Evolutionary conservation across 805 yeast species (phyloP).

Genomic region (Saturnispora halmiae): DNA sequence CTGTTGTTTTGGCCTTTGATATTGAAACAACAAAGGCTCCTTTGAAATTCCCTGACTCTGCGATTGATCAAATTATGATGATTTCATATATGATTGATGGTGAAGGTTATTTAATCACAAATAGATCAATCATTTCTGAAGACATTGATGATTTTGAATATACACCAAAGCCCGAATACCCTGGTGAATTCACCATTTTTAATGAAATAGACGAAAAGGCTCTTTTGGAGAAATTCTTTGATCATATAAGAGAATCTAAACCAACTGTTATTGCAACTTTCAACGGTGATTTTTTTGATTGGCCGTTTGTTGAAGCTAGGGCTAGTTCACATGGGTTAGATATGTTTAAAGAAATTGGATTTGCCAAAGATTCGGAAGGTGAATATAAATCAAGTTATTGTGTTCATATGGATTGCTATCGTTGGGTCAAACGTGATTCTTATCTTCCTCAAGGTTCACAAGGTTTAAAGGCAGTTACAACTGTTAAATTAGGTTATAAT

Average conservation of each 20-base stretch:
- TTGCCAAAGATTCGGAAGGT: slow-evolving; percentile 78
- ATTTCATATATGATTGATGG: slow-evolving; percentile 99
- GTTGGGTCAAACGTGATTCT: slow-evolving; percentile 98
- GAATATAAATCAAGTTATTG: slow-evolving; percentile 90
- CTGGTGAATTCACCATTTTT: slow-evolving; percentile 81
- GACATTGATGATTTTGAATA: slow-evolving; percentile 97
- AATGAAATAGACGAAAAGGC: slow-evolving; percentile 83
- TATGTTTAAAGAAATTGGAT: slow-evolving; percentile 91
- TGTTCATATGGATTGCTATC: slow-evolving; percentile 92
- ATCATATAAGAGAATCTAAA: slow-evolving; percentile 74
- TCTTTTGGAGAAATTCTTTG: slow-evolving; percentile 68
- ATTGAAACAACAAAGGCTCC: slow-evolving; percentile 97
- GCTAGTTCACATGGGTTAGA: slow-evolving; percentile 75
- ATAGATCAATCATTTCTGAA: slow-evolving; percentile 85
- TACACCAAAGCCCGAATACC: slow-evolving; percentile 94
- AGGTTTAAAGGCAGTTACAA: slow-evolving; percentile 96
- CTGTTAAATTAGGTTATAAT: slow-evolving; percentile 88
- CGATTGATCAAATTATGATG: slow-evolving; percentile 94
- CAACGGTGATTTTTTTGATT: slow-evolving; percentile 97
- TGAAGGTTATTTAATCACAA: slow-evolving; percentile 88
- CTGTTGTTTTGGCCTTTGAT: slow-evolving; percentile 93
- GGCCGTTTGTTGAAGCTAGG: slow-evolving; percentile 96
- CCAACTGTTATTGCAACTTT: slow-evolving; percentile 98
- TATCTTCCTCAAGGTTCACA: slow-evolving; percentile 98
- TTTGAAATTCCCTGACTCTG: slow-evolving; percentile 87